A percentile compares a stretch with the other conserved stretches of the same genome.
Evolutionary conservation across 1,284 basidiomycete genomes (phyloP).

Genomic region (Ceratobasidium sp.): DNA sequence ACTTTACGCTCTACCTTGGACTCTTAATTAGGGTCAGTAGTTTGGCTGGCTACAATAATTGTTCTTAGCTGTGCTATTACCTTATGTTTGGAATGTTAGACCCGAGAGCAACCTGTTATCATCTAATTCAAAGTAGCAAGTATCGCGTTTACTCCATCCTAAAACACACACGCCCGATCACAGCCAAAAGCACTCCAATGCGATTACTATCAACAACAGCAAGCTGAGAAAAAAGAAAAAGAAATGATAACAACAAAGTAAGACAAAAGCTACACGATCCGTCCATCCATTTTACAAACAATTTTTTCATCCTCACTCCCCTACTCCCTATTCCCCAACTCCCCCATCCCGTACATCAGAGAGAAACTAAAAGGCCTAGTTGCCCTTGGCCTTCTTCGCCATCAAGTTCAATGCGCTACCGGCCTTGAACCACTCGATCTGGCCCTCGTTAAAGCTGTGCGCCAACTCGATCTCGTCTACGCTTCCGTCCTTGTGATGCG

Average conservation of each 20-base stretch:
- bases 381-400: conserved; percentile 36
- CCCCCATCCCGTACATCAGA: too few species aligned
- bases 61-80: too few species aligned
- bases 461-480: conserved; percentile 79
- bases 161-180: neutral
- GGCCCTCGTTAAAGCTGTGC: conserved; percentile 89
- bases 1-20: neutral
- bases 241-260: neutral
- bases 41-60: too few species aligned
- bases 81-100: too few species aligned
- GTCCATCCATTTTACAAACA: conserved; percentile 11
- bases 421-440: conserved; percentile 96
- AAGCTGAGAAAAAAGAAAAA: conserved; percentile 26
- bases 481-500: conserved; percentile 86
- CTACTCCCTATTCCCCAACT: too few species aligned
- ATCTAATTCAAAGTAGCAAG: too few species aligned
- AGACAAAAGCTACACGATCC: conserved; percentile 10
- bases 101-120: too few species aligned
- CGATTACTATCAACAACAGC: conserved; percentile 16
- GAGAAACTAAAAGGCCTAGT: neutral
- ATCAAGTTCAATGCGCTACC: conserved; percentile 85
- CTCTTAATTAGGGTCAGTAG: neutral
- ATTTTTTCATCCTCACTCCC: conserved; percentile 8
- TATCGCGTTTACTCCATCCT: too few species aligned
- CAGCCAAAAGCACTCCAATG: conserved; percentile 15